A percentile compares a stretch with the other conserved stretches of the same genome.
phyloP scores from a whole-genome alignment of 495 filamentous ascomycete genomes.

The Lasiosphaeria miniovina region DNA sequence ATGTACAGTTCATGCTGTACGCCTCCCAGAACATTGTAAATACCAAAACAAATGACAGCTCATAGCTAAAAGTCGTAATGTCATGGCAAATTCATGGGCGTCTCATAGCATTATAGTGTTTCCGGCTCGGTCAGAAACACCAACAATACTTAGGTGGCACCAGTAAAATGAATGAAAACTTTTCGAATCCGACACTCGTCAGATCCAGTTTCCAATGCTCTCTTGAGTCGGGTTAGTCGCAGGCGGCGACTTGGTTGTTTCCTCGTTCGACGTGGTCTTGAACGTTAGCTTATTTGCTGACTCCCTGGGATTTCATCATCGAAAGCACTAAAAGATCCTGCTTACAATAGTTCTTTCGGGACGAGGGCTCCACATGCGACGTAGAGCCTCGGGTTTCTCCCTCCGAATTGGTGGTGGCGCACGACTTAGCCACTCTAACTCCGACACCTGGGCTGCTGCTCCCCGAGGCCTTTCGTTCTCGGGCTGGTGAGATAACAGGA shows the following conservation, averaged over 20 bases:
- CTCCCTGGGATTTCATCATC: constrained; percentile 13
- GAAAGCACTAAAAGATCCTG: constrained; percentile 17
- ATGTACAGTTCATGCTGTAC: too few species aligned
- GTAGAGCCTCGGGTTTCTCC: constrained; percentile 3
- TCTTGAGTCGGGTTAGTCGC: not conserved
- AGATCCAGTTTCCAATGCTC: constrained; percentile 12
- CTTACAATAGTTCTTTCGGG: constrained; percentile 2
- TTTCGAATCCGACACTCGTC: not conserved
- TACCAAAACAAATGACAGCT: too few species aligned
- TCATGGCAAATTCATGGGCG: too few species aligned
- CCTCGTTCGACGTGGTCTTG: constrained; percentile 3
- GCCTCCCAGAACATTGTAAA: too few species aligned
- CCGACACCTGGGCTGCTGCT: constrained; percentile 25
- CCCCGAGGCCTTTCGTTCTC: constrained; percentile 12
- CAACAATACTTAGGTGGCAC: too few species aligned
- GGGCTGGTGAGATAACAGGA: constrained; percentile 8
- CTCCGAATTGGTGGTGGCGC: constrained; percentile 32
- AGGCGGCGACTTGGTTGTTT: not conserved
- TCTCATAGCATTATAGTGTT: too few species aligned
- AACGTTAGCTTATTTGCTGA: constrained; percentile 13
- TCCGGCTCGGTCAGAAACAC: too few species aligned
- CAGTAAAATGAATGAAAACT: too few species aligned
- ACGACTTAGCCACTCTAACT: constrained; percentile 41
- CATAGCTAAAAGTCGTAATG: too few species aligned
- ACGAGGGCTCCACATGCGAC: constrained; percentile 22